Base-by-base conservation (phyloP, 2,329 filamentous ascomycete species). In the Tolypocladium cylindrosporum region DNA sequence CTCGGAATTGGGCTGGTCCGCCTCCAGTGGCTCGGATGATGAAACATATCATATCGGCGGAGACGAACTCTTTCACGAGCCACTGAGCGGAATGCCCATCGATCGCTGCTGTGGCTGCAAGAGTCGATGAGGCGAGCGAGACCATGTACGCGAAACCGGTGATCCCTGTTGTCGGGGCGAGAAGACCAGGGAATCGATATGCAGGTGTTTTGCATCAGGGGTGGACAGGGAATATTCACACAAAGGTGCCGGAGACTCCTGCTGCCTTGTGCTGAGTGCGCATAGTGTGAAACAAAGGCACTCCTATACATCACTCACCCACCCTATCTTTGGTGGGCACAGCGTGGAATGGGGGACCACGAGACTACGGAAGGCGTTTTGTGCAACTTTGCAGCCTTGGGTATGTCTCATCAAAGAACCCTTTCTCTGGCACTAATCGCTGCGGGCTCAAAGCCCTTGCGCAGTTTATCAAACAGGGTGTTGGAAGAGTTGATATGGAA, bases 111-210 rank as follows among this genome's bases (percentile, higher is more conserved):
- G 67, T 7, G 72, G 71, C 3, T 72, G 52, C 58, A 72, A 74
- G 59, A 71, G 74, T 77, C 64, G 34, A 77, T 69, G 71, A 77
- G 75, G 4, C 75, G 71, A 8, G 69, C 74, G 24, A 77, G 11
- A 73, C 64, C 71, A 77, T 75, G 64, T 76, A 77, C 45, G 69
- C 67, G 59, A 75, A 78, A 4, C 75, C 75, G 58, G 77, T 77
- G 54, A 77, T 66, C 68, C 67, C 69, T 71, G 37, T 34, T 34
- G 31, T 34, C 31, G 31, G 31, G 31, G 31, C 31, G 31, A n/a
- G 3, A 4, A 4, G 3, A 16, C 34, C 45, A 34, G 45, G 4
- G 7, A 27, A 16, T 3, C 45, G 5, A 34, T 4, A 9, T 34
- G 31, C 31, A 34, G 31, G 4, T 34, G 7, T 34, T 34, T 34